Conservation (phyloP, 2,329 filamentous ascomycete species). For the Colletotrichum sublineola region DNA sequence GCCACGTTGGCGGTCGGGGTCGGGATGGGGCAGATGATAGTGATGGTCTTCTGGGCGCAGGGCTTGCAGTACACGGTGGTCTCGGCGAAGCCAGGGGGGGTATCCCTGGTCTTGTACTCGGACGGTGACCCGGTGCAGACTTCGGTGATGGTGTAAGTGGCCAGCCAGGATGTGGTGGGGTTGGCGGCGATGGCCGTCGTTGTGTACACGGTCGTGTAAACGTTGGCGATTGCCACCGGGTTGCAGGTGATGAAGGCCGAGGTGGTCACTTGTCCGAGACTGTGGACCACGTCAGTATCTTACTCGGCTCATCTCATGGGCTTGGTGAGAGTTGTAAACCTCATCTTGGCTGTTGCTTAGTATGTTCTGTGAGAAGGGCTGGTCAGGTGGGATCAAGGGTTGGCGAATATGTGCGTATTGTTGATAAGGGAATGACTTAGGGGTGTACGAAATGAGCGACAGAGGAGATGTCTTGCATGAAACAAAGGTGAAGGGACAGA, state of each 20-base stretch:
- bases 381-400: neutral
- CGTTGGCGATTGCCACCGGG: constrained; percentile 44
- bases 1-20: constrained; percentile 48
- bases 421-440: neutral
- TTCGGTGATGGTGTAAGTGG: constrained; percentile 58
- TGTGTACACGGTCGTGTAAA: constrained; percentile 56
- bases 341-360: constrained; percentile 42
- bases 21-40: constrained; percentile 55
- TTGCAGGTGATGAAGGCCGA: constrained; percentile 50
- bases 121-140: constrained; percentile 50
- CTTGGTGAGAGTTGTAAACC: constrained; percentile 22
- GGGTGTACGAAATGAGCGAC: constrained; percentile 33
- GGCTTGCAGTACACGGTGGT: constrained; percentile 53
- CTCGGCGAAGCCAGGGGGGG: constrained; percentile 56
- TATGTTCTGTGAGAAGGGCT: constrained; percentile 3
- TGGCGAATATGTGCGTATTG: neutral
- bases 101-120: constrained; percentile 47
- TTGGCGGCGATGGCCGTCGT: constrained; percentile 54
- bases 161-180: constrained; percentile 54
- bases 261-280: constrained; percentile 48
- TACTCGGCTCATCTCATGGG: neutral
- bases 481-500: constrained; percentile 32
- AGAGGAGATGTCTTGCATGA: constrained; percentile 16
- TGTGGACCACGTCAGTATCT: constrained; percentile 45
- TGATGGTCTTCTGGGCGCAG: constrained; percentile 50